A percentile compares a stretch with the other conserved stretches of the same genome.
These are phyloP conservation scores for Alternaria postmessia DNA, from an alignment of 2,329 filamentous ascomycete genomes.

Conservation along the genomic window DNA sequence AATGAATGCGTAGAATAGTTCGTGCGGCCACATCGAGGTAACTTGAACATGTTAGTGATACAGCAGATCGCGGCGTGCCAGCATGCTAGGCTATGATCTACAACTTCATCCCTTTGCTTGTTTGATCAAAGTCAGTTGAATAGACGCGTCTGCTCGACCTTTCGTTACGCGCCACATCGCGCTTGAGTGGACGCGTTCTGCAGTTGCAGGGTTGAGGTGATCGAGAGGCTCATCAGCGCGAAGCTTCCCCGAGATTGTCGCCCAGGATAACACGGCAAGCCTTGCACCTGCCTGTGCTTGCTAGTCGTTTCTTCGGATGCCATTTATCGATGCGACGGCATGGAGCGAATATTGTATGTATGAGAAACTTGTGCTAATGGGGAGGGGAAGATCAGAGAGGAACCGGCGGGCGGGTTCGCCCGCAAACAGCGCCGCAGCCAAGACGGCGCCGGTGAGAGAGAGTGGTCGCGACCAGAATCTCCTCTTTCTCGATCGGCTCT, in stretches of 20 bases:
- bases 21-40: no score
- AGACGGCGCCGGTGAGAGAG: background rate
- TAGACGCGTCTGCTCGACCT: background rate
- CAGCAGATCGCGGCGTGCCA: background rate
- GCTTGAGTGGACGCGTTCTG: background rate
- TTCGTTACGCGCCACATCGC: background rate
- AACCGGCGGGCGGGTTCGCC: background rate
- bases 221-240: background rate
- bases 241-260: background rate
- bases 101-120: background rate
- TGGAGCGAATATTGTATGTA: background rate
- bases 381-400: background rate
- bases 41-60: background rate
- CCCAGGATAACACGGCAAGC: background rate
- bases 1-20: background rate
- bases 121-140: background rate
- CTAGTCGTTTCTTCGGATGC: background rate
- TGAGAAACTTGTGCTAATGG: background rate
- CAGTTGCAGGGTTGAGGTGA: background rate
- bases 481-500: background rate
- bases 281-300: background rate
- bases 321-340: background rate
- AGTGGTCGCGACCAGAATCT: background rate
- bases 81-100: background rate
- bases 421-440: background rate